Percentiles rank a stretch among this genome's conserved stretches.
Evolutionary conservation across 805 yeast genomes (phyloP).

Genomic region (Tanozyma kutaoensis): DNA sequence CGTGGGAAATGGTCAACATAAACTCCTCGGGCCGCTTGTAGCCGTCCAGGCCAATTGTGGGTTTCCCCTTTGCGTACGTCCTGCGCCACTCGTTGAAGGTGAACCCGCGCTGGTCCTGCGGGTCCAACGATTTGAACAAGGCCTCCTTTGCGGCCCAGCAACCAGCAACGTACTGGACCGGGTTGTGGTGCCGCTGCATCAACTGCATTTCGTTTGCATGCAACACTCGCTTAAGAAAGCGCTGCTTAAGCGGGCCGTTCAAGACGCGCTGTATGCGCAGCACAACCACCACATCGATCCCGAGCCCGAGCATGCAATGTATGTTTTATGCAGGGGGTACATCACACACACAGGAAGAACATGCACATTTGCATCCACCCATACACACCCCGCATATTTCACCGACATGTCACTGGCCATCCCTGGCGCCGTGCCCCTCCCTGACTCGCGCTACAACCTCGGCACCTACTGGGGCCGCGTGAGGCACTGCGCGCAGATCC

Average conservation of each 20-base stretch:
- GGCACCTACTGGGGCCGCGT: conserved; percentile 88
- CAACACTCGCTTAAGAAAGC: conserved; percentile 25
- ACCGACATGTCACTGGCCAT: conserved; percentile 94
- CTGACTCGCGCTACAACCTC: conserved; percentile 70
- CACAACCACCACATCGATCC: conserved; percentile 40
- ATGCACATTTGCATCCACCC: too few relatives aligned
- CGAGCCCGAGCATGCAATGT: too few relatives aligned
- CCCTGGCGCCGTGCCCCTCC: conserved; percentile 69
- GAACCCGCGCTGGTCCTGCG: conserved; percentile 35
- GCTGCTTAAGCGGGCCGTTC: conserved; percentile 1
- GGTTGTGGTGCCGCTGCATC: conserved; percentile 2
- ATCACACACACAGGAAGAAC: too few relatives aligned
- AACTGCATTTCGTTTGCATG: conserved; percentile 26
- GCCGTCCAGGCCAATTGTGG: conserved; percentile 8
- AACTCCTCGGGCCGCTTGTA: conserved; percentile 31
- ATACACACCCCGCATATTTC: too few relatives aligned
- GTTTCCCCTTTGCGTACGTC: conserved; percentile 19
- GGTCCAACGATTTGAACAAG: conserved; percentile 44
- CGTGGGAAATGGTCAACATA: conserved; percentile 49
- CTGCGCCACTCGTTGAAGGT: conserved; percentile 51
- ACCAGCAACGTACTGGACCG: conserved; percentile 31
- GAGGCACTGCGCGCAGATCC: conserved; percentile 82
- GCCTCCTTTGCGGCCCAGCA: conserved; percentile 72
- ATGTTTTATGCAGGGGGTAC: too few relatives aligned
- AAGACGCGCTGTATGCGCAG: conserved; percentile 33